Percentiles rank a stretch among this genome's conserved stretches.
Conservation (phyloP, 2,329 filamentous ascomycete species). For the Scedosporium minutisporum region DNA sequence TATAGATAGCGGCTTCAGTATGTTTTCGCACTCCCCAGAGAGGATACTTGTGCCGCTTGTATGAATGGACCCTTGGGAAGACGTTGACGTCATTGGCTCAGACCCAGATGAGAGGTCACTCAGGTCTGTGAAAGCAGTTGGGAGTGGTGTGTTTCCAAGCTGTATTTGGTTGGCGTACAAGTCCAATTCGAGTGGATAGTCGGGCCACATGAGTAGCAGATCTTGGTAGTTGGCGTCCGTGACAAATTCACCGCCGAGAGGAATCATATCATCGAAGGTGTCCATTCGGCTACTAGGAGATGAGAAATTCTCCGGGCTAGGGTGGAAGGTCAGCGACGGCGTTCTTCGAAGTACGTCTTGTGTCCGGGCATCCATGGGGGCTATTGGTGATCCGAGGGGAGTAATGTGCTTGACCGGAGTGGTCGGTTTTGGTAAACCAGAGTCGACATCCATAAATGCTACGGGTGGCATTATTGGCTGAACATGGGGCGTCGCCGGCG, state of each 20-base stretch:
- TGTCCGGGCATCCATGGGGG: constrained; percentile 22
- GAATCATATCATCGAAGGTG: constrained; percentile 32
- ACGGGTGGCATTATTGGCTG: constrained; percentile 7
- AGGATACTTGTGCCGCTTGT: constrained; percentile 38
- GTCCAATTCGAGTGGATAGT: constrained; percentile 33
- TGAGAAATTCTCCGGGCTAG: constrained; percentile 23
- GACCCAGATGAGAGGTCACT: constrained; percentile 32
- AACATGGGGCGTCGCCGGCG: constrained; percentile 14
- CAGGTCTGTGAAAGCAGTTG: constrained; percentile 28
- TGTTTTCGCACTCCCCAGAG: constrained; percentile 24
- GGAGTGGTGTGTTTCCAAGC: constrained; percentile 22
- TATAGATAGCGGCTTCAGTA: constrained; percentile 16
- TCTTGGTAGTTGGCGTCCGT: constrained; percentile 32
- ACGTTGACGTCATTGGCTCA: constrained; percentile 29
- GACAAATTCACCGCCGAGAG: constrained; percentile 24
- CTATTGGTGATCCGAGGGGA: constrained; percentile 16
- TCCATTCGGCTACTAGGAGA: constrained; percentile 27
- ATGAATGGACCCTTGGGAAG: constrained; percentile 33
- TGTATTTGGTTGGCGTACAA: constrained; percentile 25
- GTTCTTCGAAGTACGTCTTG: constrained; percentile 17
- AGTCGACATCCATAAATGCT: constrained; percentile 26
- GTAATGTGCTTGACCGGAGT: constrained; percentile 16
- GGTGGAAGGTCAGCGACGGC: constrained; percentile 22
- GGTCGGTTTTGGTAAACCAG: constrained; percentile 15
- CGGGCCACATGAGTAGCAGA: constrained; percentile 29